A percentile compares a stretch with the other conserved stretches of the same genome.
Conservation (phyloP, 176 grass and related monocot species). For the Triticum dicoccoides region DNA sequence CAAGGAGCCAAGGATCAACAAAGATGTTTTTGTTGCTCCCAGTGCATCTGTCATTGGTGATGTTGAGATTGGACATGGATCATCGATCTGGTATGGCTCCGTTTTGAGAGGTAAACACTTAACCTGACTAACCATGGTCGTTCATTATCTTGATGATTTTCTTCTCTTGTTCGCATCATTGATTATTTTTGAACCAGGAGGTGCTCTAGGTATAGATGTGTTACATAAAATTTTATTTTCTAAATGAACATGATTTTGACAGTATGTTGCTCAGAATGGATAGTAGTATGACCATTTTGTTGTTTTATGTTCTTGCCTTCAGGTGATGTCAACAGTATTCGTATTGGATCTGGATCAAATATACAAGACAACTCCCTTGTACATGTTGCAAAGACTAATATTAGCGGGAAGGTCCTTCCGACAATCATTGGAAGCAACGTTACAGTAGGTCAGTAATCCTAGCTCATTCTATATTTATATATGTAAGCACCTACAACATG, state of each 20-base stretch:
- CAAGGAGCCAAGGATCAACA: conserved; percentile 72
- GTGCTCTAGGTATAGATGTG: background rate
- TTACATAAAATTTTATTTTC: background rate
- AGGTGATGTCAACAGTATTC: conserved; percentile 99
- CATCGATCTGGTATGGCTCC: conserved; percentile 96
- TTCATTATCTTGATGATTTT: background rate
- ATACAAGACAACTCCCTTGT: conserved; percentile 97
- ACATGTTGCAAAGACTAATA: conserved; percentile 81
- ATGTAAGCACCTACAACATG: conserved; percentile 2
- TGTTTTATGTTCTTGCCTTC: conserved; percentile 26
- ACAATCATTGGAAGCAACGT: conserved; percentile 89
- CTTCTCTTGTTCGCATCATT: background rate
- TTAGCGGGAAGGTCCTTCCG: conserved; percentile 73
- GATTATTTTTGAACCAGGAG: background rate
- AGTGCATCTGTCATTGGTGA: conserved; percentile 90
- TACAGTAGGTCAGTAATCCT: conserved; percentile 69
- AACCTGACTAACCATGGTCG: background rate
- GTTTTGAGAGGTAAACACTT: conserved; percentile 82
- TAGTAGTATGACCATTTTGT: background rate
- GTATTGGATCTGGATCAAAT: conserved; percentile 86
- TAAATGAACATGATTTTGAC: background rate
- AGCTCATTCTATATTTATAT: conserved; percentile 4
- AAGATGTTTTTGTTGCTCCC: conserved; percentile 93
- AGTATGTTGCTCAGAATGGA: background rate
- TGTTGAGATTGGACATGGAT: conserved; percentile 80